Conservation (phyloP, 371 early-diverging fungal species). For the Vairimorpha apis region DNA sequence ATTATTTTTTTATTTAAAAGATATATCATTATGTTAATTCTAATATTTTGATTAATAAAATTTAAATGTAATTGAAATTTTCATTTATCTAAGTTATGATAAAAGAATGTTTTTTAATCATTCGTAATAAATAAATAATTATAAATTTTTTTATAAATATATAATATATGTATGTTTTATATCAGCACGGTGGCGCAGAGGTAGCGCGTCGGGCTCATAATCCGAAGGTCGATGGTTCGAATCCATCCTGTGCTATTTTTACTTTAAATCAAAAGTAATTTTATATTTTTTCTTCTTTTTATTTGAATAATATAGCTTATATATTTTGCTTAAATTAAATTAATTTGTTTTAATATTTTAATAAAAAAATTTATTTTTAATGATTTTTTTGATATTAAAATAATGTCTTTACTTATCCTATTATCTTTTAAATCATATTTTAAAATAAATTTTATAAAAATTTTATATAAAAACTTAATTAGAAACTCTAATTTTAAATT, state of each 20-base stretch:
- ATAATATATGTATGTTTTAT: not conserved
- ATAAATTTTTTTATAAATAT: not conserved
- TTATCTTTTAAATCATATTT: no score
- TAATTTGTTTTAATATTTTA: not conserved
- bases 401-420: no score
- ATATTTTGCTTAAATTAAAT: not conserved
- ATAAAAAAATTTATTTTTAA: not conserved
- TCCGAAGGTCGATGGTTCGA: slow-evolving; percentile 65
- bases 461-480: no score
- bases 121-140: not conserved
- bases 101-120: no score
- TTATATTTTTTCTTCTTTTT: not conserved
- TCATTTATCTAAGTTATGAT: no score
- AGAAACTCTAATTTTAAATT: no score
- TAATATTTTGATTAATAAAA: no score
- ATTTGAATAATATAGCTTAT: not conserved
- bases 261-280: not conserved
- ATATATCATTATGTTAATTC: no score
- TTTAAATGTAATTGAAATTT: no score
- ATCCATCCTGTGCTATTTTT: slow-evolving; percentile 63
- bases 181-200: slow-evolving; percentile 65
- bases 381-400: no score
- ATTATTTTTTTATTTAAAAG: no score
- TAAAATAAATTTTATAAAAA: no score
- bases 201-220: slow-evolving; percentile 66